phyloP scores from a whole-genome alignment of 495 filamentous ascomycete species.

The Trichoderma gamsii region DNA sequence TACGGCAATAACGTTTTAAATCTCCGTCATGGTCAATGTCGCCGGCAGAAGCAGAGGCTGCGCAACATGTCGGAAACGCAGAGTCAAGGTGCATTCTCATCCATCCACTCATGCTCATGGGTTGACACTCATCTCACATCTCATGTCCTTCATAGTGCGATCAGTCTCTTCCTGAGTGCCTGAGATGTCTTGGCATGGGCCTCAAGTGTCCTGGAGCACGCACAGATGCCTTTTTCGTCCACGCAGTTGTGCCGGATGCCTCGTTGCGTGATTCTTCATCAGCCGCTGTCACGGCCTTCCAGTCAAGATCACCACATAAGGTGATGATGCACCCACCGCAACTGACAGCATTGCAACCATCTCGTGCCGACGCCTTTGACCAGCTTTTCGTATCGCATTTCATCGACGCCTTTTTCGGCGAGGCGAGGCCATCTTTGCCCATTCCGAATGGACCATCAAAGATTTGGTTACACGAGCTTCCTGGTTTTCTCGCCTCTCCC shows the following conservation, averaged over 20 bases:
- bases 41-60: slow-evolving; percentile 13
- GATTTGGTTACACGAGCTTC: slow-evolving; percentile 10
- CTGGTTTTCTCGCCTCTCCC: neutral
- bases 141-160: neutral
- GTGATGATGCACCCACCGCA: neutral
- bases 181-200: slow-evolving; percentile 12
- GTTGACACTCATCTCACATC: neutral
- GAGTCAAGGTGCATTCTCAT: slow-evolving; percentile 1
- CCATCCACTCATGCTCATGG: neutral
- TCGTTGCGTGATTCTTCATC: neutral
- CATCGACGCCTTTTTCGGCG: slow-evolving; percentile 4
- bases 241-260: neutral
- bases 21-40: slow-evolving; percentile 14
- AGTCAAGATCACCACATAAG: neutral
- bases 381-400: slow-evolving; percentile 11
- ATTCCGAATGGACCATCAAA: neutral
- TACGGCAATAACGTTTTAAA: neutral
- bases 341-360: neutral
- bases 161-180: neutral
- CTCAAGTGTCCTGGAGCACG: neutral
- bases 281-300: neutral
- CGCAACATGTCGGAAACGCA: slow-evolving; percentile 9
- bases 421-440: neutral
- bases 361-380: neutral
- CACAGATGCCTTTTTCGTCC: slow-evolving; percentile 11